phyloP scores from a whole-genome alignment of 495 filamentous ascomycete genomes.

The Penicillium goetzii region DNA sequence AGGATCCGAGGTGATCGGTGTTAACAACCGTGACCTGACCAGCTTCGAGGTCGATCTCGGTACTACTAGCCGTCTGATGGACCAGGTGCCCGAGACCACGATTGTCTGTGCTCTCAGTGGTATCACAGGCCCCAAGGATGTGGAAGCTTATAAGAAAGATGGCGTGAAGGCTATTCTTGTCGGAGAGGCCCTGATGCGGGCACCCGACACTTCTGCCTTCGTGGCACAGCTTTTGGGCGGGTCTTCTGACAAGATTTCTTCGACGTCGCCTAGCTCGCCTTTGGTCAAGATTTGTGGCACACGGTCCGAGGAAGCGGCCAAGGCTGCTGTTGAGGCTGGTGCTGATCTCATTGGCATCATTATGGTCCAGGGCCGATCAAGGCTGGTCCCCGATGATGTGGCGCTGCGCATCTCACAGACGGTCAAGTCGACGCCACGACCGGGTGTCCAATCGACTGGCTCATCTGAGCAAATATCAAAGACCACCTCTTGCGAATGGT shows the following conservation, averaged over 20 bases:
- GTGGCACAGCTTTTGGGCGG: constrained; percentile 79
- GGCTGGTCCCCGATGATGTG: constrained; percentile 74
- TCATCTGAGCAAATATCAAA: constrained; percentile 27
- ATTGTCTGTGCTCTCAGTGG: constrained; percentile 94
- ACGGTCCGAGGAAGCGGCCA: constrained; percentile 77
- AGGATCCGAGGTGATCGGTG: constrained; percentile 92
- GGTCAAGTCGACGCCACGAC: constrained; percentile 64
- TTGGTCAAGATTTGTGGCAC: constrained; percentile 98
- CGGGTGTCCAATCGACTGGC: constrained; percentile 44
- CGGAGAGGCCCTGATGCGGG: constrained; percentile 94
- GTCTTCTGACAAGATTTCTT: constrained; percentile 31
- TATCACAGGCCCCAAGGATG: constrained; percentile 88
- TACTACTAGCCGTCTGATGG: constrained; percentile 89
- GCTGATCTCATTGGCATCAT: constrained; percentile 95
- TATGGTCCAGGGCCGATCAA: constrained; percentile 76
- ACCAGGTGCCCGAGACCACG: constrained; percentile 80
- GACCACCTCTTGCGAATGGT: constrained; percentile 59
- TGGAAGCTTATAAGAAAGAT: constrained; percentile 82
- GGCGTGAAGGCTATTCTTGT: constrained; percentile 93
- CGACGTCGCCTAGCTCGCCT: constrained; percentile 37
- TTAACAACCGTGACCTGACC: constrained; percentile 95
- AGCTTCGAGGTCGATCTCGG: constrained; percentile 96
- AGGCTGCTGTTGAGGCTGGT: constrained; percentile 80
- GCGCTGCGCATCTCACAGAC: constrained; percentile 79
- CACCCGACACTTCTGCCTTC: constrained; percentile 75